Evolutionary conservation across 1,139 yeast genomes (phyloP).

Genomic region (Suhomyces panamericanus): DNA sequence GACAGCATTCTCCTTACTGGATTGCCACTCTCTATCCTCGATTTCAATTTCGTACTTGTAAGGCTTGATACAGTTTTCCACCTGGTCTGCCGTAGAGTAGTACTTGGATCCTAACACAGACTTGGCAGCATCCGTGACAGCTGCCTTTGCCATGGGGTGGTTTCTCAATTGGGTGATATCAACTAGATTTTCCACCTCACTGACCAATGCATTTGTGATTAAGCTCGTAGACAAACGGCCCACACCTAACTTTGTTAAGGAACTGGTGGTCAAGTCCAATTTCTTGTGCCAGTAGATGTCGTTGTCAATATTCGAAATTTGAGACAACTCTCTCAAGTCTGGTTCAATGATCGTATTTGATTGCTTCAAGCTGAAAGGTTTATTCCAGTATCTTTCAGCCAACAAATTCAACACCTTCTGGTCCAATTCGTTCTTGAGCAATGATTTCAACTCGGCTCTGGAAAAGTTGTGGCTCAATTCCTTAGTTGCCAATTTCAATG

Average conservation of each 20-base stretch:
- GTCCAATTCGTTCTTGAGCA: slow-evolving; percentile 82
- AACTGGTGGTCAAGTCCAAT: slow-evolving; percentile 78
- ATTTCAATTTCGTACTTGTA: slow-evolving; percentile 95
- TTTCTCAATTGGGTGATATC: slow-evolving; percentile 72
- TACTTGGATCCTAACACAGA: slow-evolving; percentile 75
- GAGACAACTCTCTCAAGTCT: slow-evolving; percentile 54
- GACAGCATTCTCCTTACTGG: slow-evolving; percentile 77
- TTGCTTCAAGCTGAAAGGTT: slow-evolving; percentile 41
- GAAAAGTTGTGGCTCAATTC: slow-evolving; percentile 84
- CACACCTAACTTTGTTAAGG: slow-evolving; percentile 87
- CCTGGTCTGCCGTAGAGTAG: slow-evolving; percentile 95
- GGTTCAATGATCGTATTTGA: slow-evolving; percentile 38
- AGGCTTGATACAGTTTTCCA: slow-evolving; percentile 96
- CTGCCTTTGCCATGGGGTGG: slow-evolving; percentile 81
- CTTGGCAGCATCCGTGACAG: slow-evolving; percentile 83
- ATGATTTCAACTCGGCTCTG: slow-evolving; percentile 74
- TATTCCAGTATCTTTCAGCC: slow-evolving; percentile 93
- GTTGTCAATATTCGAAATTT: slow-evolving; percentile 50
- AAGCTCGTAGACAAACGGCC: slow-evolving; percentile 86
- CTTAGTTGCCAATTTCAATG: slow-evolving; percentile 81
- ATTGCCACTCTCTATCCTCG: slow-evolving; percentile 91
- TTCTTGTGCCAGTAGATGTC: slow-evolving; percentile 88
- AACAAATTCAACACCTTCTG: slow-evolving; percentile 82
- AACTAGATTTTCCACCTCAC: slow-evolving; percentile 74
- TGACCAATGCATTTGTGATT: slow-evolving; percentile 74